These are phyloP conservation scores for Huiozyma naganishii DNA, from an alignment of 805 yeast species.

Conservation along the genomic window DNA sequence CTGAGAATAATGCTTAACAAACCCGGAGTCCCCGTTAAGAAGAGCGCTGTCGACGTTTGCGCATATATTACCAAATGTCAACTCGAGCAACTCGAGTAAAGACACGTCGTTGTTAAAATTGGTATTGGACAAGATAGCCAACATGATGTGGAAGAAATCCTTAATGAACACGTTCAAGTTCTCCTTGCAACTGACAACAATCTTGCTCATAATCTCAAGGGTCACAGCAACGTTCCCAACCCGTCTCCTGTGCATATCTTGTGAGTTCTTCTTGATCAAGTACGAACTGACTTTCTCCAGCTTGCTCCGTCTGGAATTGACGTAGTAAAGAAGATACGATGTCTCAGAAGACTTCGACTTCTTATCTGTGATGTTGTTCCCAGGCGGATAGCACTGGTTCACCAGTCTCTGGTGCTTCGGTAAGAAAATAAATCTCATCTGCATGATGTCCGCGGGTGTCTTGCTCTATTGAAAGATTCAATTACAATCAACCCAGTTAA, in stretches of 20 bases:
- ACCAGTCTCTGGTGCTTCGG: constrained; percentile 88
- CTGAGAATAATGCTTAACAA: constrained; percentile 36
- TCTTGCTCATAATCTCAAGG: constrained; percentile 52
- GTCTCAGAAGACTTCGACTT: constrained; percentile 89
- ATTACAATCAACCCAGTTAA: too few species aligned
- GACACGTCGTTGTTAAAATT: constrained; percentile 45
- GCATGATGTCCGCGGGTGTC: neutral
- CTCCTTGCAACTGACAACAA: constrained; percentile 68
- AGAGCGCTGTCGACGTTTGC: constrained; percentile 47
- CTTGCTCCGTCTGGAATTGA: constrained; percentile 80
- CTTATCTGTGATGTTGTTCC: constrained; percentile 65
- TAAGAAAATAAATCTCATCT: constrained; percentile 30
- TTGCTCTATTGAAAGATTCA: constrained; percentile 2
- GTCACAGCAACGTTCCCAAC: constrained; percentile 82
- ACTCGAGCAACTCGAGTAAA: constrained; percentile 42
- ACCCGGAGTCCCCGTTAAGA: constrained; percentile 53
- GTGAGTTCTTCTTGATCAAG: constrained; percentile 46
- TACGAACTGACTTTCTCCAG: constrained; percentile 75
- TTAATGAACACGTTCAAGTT: constrained; percentile 76
- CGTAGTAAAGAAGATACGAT: constrained; percentile 78
- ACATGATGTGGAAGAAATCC: constrained; percentile 52
- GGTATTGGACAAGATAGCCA: constrained; percentile 32
- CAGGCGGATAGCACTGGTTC: constrained; percentile 87
- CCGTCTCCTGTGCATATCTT: constrained; percentile 51
- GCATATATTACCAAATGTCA: constrained; percentile 40